Evolutionary conservation across 2,329 filamentous ascomycete species (phyloP).

Genomic region (Paramyrothecium sp.): DNA sequence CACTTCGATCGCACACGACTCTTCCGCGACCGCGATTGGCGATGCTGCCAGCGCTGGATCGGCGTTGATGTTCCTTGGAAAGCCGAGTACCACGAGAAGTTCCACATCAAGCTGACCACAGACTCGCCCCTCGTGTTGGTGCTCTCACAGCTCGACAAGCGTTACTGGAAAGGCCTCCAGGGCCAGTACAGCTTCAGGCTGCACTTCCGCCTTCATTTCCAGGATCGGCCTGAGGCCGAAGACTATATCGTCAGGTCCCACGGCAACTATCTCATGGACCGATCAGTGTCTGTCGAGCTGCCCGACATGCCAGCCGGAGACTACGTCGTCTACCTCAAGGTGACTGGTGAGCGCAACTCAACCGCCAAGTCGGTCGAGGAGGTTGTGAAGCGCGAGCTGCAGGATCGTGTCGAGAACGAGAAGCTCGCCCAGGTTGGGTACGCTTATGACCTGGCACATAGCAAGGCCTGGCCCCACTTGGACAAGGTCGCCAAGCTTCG

Average conservation of each 20-base stretch:
- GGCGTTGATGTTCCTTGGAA: slow-evolving; percentile 63
- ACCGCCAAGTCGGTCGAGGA: slow-evolving; percentile 48
- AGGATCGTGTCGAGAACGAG: slow-evolving; percentile 48
- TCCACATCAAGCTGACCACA: slow-evolving; percentile 54
- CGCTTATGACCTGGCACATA: slow-evolving; percentile 60
- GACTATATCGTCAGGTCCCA: slow-evolving; percentile 61
- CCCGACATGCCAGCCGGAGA: slow-evolving; percentile 52
- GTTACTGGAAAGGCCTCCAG: slow-evolving; percentile 60
- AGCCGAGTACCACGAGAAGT: slow-evolving; percentile 60
- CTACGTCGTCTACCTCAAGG: slow-evolving; percentile 56
- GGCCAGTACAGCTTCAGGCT: slow-evolving; percentile 56
- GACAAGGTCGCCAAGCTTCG: slow-evolving; percentile 48
- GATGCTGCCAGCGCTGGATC: slow-evolving; percentile 58
- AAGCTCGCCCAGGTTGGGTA: slow-evolving; percentile 58
- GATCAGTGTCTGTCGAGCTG: slow-evolving; percentile 59
- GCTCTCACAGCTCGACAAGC: slow-evolving; percentile 59
- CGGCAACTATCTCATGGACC: slow-evolving; percentile 56
- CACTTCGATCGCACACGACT: slow-evolving; percentile 62
- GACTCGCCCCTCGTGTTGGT: slow-evolving; percentile 58
- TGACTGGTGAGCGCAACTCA: slow-evolving; percentile 48
- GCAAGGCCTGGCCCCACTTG: slow-evolving; percentile 52
- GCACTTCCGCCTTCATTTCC: slow-evolving; percentile 48
- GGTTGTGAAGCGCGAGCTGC: slow-evolving; percentile 52
- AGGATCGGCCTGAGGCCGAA: slow-evolving; percentile 48
- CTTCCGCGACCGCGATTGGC: slow-evolving; percentile 57